Evolutionary conservation across 306 rosid species (phyloP), one percentile per base, ranked within the genome.

Genomic region (Abrus pulchellus): DNA sequence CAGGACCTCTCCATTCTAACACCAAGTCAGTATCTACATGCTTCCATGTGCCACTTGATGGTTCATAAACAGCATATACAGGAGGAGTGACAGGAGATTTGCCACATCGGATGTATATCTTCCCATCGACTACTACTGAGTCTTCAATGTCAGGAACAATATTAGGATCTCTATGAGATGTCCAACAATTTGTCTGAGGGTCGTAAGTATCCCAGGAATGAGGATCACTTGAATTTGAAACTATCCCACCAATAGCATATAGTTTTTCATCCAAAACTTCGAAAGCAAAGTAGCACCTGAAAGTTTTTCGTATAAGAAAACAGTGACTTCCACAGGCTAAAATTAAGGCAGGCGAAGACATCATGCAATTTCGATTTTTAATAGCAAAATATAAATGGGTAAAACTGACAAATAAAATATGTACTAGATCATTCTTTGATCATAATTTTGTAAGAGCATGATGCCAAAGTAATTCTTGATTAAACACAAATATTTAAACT

Each of bases 1-100:
- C 94, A 0, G 98, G 99, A 75, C 99, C 99, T 76, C 54, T 88
- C 99, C 97, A 95, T 68, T 95, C 97, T 0, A 87, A 90, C 60
- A 83, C 97, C 91, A 95, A 82, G 66, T 95, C 94, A 43, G 88
- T 70, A 68, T 95, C 93, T 9, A 92, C 91, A 61, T 90, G 88
- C 87, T 91, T 89, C 99, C 99, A 93, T 1, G 82, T 88, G 60
- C 87, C 88, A 28, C 85, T 93, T 9, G 93, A 88, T 64, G 99
- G 93, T 13, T 95, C 95, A 27, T 91, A 95, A n/a, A 88, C 81
- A 9, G 93, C 95, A 61, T 84, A 76, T 28, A 78, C 87, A 60
- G 87, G 87, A 75, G 91, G 79, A 61, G 87, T 83, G 57, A 82
- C 86, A 14, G 90, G 77, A 74, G 87, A 78, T 45, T 84, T 87